phyloP scores from a whole-genome alignment of 73 alveolate species.

The Effrenium voratum region DNA sequence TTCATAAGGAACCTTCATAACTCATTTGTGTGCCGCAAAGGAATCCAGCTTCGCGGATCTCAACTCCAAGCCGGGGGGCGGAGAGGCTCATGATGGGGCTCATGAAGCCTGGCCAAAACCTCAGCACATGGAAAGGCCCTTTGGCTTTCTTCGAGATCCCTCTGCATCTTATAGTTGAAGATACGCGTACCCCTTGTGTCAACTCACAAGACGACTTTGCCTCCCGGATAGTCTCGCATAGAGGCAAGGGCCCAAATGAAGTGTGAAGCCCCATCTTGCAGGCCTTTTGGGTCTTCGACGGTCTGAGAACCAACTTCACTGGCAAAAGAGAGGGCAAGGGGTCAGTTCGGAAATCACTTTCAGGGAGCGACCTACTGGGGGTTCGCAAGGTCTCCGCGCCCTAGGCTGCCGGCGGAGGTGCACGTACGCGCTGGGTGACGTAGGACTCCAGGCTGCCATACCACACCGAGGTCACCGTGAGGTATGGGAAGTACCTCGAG shows the following conservation, averaged over 20 bases:
- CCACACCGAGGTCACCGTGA: constrained; percentile 66
- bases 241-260: background rate
- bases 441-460: constrained; percentile 56
- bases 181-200: background rate
- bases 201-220: background rate
- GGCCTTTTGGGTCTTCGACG: too few species aligned
- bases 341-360: too few species aligned
- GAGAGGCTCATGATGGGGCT: constrained; percentile 84
- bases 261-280: background rate
- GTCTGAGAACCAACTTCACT: too few species aligned
- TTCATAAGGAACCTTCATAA: too few species aligned
- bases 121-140: too few species aligned
- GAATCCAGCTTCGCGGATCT: too few species aligned
- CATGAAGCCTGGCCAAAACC: constrained; percentile 87
- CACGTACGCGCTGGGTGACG: constrained; percentile 57
- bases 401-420: constrained; percentile 23
- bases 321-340: too few species aligned
- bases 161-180: too few species aligned
- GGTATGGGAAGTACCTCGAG: constrained; percentile 59
- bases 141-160: too few species aligned
- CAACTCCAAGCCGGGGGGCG: background rate
- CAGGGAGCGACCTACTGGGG: too few species aligned
- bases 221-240: background rate
- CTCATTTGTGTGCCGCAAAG: too few species aligned
- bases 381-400: too few species aligned